A percentile compares a stretch with the other conserved stretches of the same genome.
These are phyloP conservation scores for Linnemannia exigua DNA, from an alignment of 192 early-diverging fungal species.

Conservation along the genomic window DNA sequence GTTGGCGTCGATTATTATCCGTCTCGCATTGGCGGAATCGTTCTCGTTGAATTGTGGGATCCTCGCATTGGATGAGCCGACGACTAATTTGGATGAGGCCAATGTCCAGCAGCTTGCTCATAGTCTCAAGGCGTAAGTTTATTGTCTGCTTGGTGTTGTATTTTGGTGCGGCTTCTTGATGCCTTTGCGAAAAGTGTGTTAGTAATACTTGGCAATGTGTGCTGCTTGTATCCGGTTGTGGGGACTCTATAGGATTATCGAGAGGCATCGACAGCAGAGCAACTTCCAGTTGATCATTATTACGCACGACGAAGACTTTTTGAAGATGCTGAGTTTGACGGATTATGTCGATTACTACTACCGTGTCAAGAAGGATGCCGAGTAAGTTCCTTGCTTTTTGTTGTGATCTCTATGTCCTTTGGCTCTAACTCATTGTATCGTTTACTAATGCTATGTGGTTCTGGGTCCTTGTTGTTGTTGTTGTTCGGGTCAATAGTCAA, in stretches of 20 bases:
- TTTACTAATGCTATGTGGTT: not conserved
- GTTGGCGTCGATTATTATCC: conserved; percentile 95
- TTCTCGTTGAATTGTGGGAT: conserved; percentile 95
- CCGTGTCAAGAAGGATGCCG: conserved; percentile 85
- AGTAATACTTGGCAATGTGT: no score
- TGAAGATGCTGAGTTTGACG: conserved; percentile 81
- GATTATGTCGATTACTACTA: conserved; percentile 92
- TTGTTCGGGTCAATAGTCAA: conserved; percentile 8
- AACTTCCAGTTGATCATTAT: conserved; percentile 99
- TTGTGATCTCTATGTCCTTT: not conserved
- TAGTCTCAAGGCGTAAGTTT: conserved; percentile 77
- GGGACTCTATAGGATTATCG: conserved; percentile 76
- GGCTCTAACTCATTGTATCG: not conserved
- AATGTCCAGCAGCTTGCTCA: conserved; percentile 91
- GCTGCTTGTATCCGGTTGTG: not conserved
- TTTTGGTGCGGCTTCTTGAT: not conserved
- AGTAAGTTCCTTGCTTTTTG: conserved; percentile 52
- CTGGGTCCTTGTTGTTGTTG: not conserved
- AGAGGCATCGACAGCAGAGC: conserved; percentile 77
- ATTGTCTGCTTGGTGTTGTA: not conserved
- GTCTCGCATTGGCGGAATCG: conserved; percentile 95
- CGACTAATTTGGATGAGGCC: conserved; percentile 93
- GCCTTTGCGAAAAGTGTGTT: no score
- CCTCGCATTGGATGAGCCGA: conserved; percentile 96
- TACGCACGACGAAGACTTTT: conserved; percentile 98